These are phyloP conservation scores for Botryotinia convoluta DNA, from an alignment of 2,329 filamentous ascomycete genomes.

Conservation along the genomic window DNA sequence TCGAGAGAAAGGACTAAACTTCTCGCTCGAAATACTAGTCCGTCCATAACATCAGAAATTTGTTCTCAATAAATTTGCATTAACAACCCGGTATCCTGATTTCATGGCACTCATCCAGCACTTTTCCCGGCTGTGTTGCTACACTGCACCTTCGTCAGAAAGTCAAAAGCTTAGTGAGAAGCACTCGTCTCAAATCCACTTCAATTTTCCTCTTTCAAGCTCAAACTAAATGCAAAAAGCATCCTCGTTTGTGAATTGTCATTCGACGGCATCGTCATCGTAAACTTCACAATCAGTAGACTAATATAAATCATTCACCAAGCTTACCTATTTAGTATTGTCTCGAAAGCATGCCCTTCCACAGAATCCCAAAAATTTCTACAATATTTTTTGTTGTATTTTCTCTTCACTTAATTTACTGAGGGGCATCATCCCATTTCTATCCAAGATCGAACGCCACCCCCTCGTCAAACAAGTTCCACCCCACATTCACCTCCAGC, in stretches of 20 bases:
- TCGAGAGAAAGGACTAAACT: not conserved
- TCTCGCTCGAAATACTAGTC: not conserved
- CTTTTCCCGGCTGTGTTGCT: not conserved
- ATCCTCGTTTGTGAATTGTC: not conserved
- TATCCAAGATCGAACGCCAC: not conserved
- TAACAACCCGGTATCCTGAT: not conserved
- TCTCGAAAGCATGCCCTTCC: no score
- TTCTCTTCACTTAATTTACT: not conserved
- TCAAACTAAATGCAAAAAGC: not conserved
- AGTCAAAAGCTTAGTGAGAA: not conserved
- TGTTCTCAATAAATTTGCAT: no score
- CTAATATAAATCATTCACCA: not conserved
- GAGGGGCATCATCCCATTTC: not conserved
- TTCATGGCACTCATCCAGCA: not conserved
- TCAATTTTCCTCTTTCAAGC: not conserved
- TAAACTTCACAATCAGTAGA: not conserved
- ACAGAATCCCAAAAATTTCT: not conserved
- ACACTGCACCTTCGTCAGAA: not conserved
- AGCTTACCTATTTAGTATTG: not conserved
- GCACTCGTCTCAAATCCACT: not conserved
- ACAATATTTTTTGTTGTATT: not conserved
- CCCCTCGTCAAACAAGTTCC: not conserved
- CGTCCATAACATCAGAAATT: not conserved
- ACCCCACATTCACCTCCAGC: not conserved
- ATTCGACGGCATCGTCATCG: not conserved